Base-by-base conservation (phyloP, 257 asterid genomes). In the Solanum sitiens region DNA sequence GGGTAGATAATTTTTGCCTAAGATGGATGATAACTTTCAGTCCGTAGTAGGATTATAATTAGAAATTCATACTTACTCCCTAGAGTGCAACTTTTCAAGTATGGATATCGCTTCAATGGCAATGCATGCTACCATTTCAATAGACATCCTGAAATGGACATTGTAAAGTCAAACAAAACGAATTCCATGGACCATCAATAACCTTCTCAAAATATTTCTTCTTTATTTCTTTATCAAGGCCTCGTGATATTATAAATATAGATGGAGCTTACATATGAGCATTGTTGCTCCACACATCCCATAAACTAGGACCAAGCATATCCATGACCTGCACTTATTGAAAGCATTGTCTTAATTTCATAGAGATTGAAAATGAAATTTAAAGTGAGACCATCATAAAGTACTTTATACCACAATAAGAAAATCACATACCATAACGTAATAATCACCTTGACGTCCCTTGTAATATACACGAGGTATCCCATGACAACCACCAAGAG, bases 51-150 rank as follows among this genome's bases (percentile, higher is more conserved):
- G 61, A 76, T n/a, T 37, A 76, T 76, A 40, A 42, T 14, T 35
- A 25, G 8, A 76, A 42, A 76, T n/a, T 53, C 87, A 86, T 53
- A 89, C 72, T 90, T 92, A 95, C 98, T 98, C 98, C 91, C 91
- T 93, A 9, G 95, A 94, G 86, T 96, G 99, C 92, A 96, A 89
- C 92, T 93, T 94, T 94, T 96, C 98, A 87, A 96, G 89, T 89
- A 96, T 96, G 90, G 98, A 96, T 88, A 96, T 93, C 53, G 99
- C 96, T 94, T 96, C 98, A 89, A 96, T 94, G 61, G 98, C 98
- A 89, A 96, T 94, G 84, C 99, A 96, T 39, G 98, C 98, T 59
- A 95, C 96, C 98, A 94, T 96, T 91, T 95, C 98, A 84, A 89
- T 90, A 74, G 98, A 91, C 98, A 96, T 95, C 89, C 99, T 96